Conservation (phyloP, 768 basidiomycete species). For the Boletus subcaerulescens region DNA sequence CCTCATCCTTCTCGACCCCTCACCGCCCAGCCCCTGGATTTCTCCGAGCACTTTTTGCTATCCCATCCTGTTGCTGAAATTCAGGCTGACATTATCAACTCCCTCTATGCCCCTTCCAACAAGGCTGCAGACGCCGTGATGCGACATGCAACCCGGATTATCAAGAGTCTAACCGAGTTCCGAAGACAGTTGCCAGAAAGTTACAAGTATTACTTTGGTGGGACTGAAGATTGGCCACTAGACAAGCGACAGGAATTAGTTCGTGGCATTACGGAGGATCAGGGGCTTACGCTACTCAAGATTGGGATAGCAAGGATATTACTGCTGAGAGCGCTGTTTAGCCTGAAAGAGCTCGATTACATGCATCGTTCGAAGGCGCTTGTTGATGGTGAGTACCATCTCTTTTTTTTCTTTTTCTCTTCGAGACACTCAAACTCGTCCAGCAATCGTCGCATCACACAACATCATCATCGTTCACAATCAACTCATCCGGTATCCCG, state of each 20-base stretch:
- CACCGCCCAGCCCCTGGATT: constrained; percentile 38
- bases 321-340: constrained; percentile 75
- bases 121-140: constrained; percentile 68
- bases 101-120: constrained; percentile 73
- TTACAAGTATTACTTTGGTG: constrained; percentile 75
- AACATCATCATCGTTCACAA: constrained; percentile 85
- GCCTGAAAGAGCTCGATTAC: constrained; percentile 67
- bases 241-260: constrained; percentile 67
- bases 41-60: constrained; percentile 77
- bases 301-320: constrained; percentile 79
- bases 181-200: constrained; percentile 64
- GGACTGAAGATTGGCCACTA: constrained; percentile 69
- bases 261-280: constrained; percentile 72
- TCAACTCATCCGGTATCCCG: constrained; percentile 78
- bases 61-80: constrained; percentile 78
- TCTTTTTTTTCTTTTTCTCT: neutral
- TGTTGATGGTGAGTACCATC: constrained; percentile 59
- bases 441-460: constrained; percentile 83
- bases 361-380: constrained; percentile 66
- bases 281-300: constrained; percentile 80
- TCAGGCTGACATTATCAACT: constrained; percentile 87
- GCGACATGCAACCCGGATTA: constrained; percentile 75
- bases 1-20: constrained; percentile 57
- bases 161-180: constrained; percentile 73
- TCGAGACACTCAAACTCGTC: constrained; percentile 2